Conservation (phyloP, 306 rosid genomes). For the Ziziphus jujuba region DNA sequence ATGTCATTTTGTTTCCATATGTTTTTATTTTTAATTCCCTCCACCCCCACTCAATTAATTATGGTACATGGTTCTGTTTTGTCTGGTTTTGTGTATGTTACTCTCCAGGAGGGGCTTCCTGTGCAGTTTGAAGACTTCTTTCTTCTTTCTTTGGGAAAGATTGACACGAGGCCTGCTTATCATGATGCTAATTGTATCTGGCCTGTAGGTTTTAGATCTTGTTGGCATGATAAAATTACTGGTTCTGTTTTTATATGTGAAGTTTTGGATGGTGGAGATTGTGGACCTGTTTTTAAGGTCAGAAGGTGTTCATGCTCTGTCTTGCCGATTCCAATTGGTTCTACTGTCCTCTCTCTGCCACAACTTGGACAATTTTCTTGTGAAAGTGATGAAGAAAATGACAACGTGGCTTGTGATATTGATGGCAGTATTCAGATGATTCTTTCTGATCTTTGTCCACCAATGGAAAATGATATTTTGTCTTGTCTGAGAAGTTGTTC, state of each 20-base stretch:
- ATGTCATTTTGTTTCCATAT: conserved; percentile 23
- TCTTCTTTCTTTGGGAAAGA: conserved; percentile 83
- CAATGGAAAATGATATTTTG: conserved; percentile 67
- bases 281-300: conserved; percentile 86
- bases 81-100: conserved; percentile 32
- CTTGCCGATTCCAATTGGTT: conserved; percentile 55
- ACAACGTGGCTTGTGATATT: conserved; percentile 36
- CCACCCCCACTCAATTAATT: neutral
- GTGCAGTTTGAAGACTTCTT: conserved; percentile 85
- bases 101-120: conserved; percentile 82
- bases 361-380: conserved; percentile 35
- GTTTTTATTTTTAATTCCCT: conserved; percentile 6
- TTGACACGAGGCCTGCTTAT: conserved; percentile 77
- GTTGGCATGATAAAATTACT: conserved; percentile 93
- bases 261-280: conserved; percentile 83
- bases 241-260: conserved; percentile 81
- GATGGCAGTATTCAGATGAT: conserved; percentile 62
- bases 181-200: conserved; percentile 55
- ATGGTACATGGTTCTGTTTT: conserved; percentile 17
- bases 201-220: conserved; percentile 82
- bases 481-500: conserved; percentile 55
- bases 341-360: conserved; percentile 54
- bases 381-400: conserved; percentile 45
- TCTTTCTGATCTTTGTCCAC: conserved; percentile 61
- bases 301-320: conserved; percentile 72